Evolutionary conservation across 2,329 filamentous ascomycete species (phyloP), one percentile per base, ranked within the genome.

Genomic region (Diaporthe sp.): DNA sequence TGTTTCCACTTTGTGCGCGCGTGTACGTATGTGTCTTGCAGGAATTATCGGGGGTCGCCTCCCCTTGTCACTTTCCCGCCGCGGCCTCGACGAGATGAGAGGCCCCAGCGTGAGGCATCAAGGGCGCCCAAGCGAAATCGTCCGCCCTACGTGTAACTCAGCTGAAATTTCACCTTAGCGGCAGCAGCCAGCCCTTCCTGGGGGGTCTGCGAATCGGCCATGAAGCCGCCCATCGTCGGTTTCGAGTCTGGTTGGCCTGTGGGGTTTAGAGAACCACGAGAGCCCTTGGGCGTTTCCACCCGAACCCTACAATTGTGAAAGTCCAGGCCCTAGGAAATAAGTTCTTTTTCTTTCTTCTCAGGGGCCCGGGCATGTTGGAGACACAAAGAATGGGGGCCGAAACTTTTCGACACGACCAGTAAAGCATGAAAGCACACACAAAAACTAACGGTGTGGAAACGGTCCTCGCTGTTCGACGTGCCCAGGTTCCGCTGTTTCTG

Each of bases 381-480:
- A 52, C 60, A n/a, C 22, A 25, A 42, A 42, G 58, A 61, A 47
- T 52, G 61, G 45, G 61, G 61, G 61, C 60, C n/a, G 60, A 47
- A 66, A 66, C 40, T 28, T 66, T 66, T 61, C 38, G 25, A 45
- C 28, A 33, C 58, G 47, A 35, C 45, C 55, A 54, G 40, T 35
- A 19, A 38, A 28, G 30, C 38, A 42, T 40, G 45, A n/a, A n/a
- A n/a, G n/a, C n/a, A n/a, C n/a, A 19, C n/a, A 17, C 13, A 6
- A 19, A 45, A 67, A 61, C 30, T 72, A 74, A 74, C 68, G 73
- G 73, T 72, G 33, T n/a, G 30, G 40, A 74, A 67, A 72, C 73
- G 73, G 60, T 67, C 35, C 30, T 17, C 35, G 30, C 19, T 52
- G n/a, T 22, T 55, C n/a, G 22, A 25, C 25, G n/a, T 22, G 15